These are phyloP conservation scores for Sarocladiaceae sp. DNA, from an alignment of 2,329 filamentous ascomycete genomes.

Conservation along the genomic window DNA sequence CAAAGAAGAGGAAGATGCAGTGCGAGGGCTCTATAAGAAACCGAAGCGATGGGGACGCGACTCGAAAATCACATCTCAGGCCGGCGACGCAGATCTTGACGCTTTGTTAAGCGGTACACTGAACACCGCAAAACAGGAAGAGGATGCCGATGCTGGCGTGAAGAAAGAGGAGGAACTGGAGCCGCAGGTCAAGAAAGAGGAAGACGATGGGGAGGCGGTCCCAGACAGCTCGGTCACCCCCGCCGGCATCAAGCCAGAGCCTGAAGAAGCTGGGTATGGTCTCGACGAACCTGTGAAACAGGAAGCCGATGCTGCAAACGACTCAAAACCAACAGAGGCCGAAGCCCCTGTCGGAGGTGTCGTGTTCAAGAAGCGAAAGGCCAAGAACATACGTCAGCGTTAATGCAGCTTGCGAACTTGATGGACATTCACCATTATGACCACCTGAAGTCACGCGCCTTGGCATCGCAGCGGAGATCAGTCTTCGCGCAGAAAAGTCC, in stretches of 20 bases:
- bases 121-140: slow-evolving; percentile 16
- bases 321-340: slow-evolving; percentile 15
- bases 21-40: slow-evolving; percentile 55
- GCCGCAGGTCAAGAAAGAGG: slow-evolving; percentile 23
- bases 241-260: slow-evolving; percentile 25
- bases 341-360: slow-evolving; percentile 34
- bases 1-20: slow-evolving; percentile 53
- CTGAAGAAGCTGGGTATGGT: slow-evolving; percentile 27
- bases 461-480: too few relatives aligned
- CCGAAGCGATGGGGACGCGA: slow-evolving; percentile 48
- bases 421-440: too few relatives aligned
- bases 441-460: too few relatives aligned
- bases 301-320: slow-evolving; percentile 10
- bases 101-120: slow-evolving; percentile 42
- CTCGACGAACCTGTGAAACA: slow-evolving; percentile 17
- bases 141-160: slow-evolving; percentile 17
- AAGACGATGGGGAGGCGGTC: slow-evolving; percentile 32
- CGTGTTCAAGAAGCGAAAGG: slow-evolving; percentile 76
- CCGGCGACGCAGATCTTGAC: slow-evolving; percentile 54
- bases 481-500: too few relatives aligned
- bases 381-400: slow-evolving; percentile 57
- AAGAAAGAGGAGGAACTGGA: slow-evolving; percentile 23
- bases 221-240: slow-evolving; percentile 18
- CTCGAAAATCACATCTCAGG: slow-evolving; percentile 40
- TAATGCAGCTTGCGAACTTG: too few relatives aligned